Evolutionary conservation across 352 stramenopile species (phyloP), one percentile per base, ranked within the genome.

Genomic region (Phytopythium litorale): DNA sequence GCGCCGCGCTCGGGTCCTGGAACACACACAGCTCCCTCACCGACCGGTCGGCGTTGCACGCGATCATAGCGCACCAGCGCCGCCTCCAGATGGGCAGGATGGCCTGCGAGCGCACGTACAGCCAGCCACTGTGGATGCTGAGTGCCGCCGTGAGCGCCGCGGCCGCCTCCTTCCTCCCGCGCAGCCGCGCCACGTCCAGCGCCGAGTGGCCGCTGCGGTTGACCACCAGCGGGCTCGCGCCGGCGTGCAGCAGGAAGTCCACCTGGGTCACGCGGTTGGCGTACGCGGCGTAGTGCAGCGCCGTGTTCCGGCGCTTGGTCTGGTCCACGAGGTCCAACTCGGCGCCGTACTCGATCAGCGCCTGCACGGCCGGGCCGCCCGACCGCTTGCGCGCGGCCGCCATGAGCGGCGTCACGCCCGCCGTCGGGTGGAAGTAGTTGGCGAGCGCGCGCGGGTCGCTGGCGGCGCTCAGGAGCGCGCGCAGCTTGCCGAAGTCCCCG

Each of bases 351-450:
- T 88, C 70, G 37, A 94, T 60, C 43, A 94, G 63, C 46, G 72
- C 49, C 28, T 75, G 79, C 32, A 91, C 73, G 13, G 72, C 74
- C 30, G 76, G 70, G 48, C 60, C 66, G 53, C 84, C 75, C 18
- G 75, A 61, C 50, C 79, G 80, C 51, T 75, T 73, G 37, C 63
- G 75, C 30, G 84, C 82, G n/a, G 84, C 82, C 23, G 71, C 65
- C 85, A 94, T 94, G 50, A 94, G 68, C 48, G 83, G 70, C 42
- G 85, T 89, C 45, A 75, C 83, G 62, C 76, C 71, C 15, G 85
- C 78, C 9, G 61, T 64, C 1, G 81, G 68, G 66, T 91, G 78
- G 38, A 66, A 67, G 28, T 64, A 40, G 55, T 89, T 71, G 15
- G 89, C 40, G 23, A 79, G 23, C 16, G 37, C 45, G 40, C 74